Evolutionary conservation across 441 rosid species (phyloP).

Genomic region (Adansonia grandidieri): DNA sequence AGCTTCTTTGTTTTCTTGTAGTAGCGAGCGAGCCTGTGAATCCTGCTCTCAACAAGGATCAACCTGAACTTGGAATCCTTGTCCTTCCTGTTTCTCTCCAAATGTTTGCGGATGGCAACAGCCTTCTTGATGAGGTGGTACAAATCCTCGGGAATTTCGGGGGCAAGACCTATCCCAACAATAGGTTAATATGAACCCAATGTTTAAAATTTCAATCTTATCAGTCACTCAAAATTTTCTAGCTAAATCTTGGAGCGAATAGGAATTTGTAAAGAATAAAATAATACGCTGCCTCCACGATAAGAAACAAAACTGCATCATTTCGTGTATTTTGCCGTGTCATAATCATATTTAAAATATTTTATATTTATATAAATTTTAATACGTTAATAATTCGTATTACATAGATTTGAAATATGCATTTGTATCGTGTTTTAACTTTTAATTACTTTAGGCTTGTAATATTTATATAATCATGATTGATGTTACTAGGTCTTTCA

Average conservation of each 20-base stretch:
- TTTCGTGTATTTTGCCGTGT: too few species aligned
- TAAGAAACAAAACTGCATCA: background rate
- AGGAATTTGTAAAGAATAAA: background rate
- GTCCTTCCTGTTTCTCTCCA: conserved; percentile 76
- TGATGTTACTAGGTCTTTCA: too few species aligned
- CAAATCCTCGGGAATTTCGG: conserved; percentile 76
- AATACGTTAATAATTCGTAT: too few species aligned
- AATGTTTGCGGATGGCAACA: conserved; percentile 69
- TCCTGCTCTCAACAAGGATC: conserved; percentile 75
- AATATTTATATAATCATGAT: too few species aligned
- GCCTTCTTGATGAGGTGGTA: conserved; percentile 79
- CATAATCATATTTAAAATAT: too few species aligned
- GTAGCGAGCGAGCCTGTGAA: conserved; percentile 74
- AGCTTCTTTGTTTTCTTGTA: conserved; percentile 85
- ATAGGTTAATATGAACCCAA: background rate
- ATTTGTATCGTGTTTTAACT: too few species aligned
- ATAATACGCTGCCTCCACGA: background rate
- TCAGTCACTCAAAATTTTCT: background rate
- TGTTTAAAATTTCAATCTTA: background rate
- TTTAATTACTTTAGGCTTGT: too few species aligned
- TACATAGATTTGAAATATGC: too few species aligned
- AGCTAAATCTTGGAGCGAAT: background rate
- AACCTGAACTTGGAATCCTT: conserved; percentile 73
- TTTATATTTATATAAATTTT: too few species aligned
- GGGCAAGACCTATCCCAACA: conserved; percentile 52